Evolutionary conservation across 345 rosid genomes (phyloP).

Genomic region (Dipteronia sinensis): DNA sequence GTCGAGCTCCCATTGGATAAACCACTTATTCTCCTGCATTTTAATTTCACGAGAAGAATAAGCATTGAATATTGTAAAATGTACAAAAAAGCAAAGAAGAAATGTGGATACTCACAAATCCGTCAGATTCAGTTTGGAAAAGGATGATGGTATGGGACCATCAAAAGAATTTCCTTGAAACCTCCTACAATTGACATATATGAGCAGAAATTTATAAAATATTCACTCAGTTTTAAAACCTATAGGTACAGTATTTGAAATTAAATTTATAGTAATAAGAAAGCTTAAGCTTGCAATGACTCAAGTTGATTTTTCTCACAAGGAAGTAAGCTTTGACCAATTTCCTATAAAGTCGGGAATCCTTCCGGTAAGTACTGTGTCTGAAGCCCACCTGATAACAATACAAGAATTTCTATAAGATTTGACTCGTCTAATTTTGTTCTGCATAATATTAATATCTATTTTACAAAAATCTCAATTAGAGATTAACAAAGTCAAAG

Average conservation of each 20-base stretch:
- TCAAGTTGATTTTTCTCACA: constrained; percentile 41
- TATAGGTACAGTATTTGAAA: not conserved
- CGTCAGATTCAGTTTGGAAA: constrained; percentile 46
- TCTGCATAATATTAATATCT: not conserved
- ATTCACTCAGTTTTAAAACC: too few species aligned
- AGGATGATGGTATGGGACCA: constrained; percentile 68
- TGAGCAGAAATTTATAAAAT: constrained; percentile 6
- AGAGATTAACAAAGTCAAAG: not conserved
- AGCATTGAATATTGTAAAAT: not conserved
- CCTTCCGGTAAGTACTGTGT: constrained; percentile 56
- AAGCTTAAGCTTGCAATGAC: not conserved
- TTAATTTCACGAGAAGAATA: constrained; percentile 13
- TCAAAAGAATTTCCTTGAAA: constrained; percentile 65
- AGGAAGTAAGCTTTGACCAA: constrained; percentile 48
- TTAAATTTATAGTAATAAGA: not conserved
- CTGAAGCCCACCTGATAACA: constrained; percentile 60
- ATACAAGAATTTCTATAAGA: not conserved
- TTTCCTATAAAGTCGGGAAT: constrained; percentile 74
- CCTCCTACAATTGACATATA: constrained; percentile 47
- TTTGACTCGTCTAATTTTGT: not conserved
- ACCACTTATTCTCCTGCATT: constrained; percentile 67
- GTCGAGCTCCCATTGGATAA: constrained; percentile 57
- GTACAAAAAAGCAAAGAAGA: not conserved
- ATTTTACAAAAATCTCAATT: not conserved
- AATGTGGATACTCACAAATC: constrained; percentile 49